These are phyloP conservation scores for Aspergillus saccharolyticus DNA, from an alignment of 495 filamentous ascomycete genomes.

Conservation along the genomic window DNA sequence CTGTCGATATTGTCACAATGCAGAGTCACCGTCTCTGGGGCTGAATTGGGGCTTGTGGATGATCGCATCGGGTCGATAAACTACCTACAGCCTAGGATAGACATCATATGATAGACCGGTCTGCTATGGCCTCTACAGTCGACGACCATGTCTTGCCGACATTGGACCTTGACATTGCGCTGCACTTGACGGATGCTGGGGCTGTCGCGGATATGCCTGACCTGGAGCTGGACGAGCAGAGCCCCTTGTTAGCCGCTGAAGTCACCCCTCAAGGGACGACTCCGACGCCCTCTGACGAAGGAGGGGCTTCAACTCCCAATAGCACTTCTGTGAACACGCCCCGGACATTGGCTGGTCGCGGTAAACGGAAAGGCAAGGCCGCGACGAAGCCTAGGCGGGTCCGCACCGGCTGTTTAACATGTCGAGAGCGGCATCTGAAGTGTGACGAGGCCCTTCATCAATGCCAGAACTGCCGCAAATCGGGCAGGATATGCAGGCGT, in stretches of 20 bases:
- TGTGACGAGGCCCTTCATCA: constrained; percentile 78
- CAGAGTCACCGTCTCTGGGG: constrained; percentile 4
- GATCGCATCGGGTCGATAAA: not conserved
- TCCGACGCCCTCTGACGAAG: constrained; percentile 4
- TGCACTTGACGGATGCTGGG: not conserved
- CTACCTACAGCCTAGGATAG: not conserved
- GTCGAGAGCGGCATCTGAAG: constrained; percentile 70
- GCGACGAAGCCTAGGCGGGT: constrained; percentile 60
- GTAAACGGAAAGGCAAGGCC: constrained; percentile 24
- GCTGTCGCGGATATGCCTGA: not conserved
- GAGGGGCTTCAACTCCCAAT: constrained; percentile 19
- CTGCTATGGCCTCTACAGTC: constrained; percentile 11
- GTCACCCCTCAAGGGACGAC: constrained; percentile 1
- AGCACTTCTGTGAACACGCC: constrained; percentile 11
- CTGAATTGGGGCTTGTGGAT: constrained; percentile 7
- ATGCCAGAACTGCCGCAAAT: constrained; percentile 87
- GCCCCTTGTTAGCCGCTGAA: not conserved
- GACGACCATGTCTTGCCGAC: constrained; percentile 6
- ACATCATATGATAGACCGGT: not conserved
- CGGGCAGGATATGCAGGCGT: constrained; percentile 76
- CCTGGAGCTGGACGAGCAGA: constrained; percentile 1
- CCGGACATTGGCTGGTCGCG: constrained; percentile 5
- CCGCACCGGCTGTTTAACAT: constrained; percentile 73
- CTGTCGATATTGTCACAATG: constrained; percentile 8
- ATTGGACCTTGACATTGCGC: constrained; percentile 2